Evolutionary conservation across 176 grass and related monocot species (phyloP).

Genomic region (Bonia amplexicaulis): DNA sequence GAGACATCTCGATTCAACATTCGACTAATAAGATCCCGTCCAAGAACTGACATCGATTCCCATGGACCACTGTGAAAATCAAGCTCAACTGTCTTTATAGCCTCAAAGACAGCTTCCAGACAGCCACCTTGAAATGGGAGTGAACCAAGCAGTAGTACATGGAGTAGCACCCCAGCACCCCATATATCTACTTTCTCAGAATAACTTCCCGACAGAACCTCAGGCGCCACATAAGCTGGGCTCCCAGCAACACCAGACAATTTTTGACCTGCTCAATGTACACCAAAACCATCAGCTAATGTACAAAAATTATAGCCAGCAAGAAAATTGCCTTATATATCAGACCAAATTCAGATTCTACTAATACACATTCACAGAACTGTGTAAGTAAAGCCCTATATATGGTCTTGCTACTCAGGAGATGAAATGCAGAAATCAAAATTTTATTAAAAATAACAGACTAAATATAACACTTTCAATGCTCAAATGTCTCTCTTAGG

Average conservation of each 20-base stretch:
- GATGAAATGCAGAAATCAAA: neutral
- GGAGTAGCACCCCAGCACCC: slow-evolving; percentile 80
- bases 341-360: neutral
- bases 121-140: slow-evolving; percentile 87
- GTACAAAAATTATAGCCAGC: neutral
- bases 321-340: neutral
- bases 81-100: slow-evolving; percentile 69
- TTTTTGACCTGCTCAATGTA: slow-evolving; percentile 66
- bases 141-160: slow-evolving; percentile 68
- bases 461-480: neutral
- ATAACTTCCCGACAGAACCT: slow-evolving; percentile 80
- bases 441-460: neutral
- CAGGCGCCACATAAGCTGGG: slow-evolving; percentile 92
- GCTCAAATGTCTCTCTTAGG: neutral
- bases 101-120: slow-evolving; percentile 71
- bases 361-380: neutral
- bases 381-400: neutral
- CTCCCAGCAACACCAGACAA: slow-evolving; percentile 83
- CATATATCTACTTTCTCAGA: slow-evolving; percentile 94
- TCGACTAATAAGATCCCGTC: slow-evolving; percentile 61
- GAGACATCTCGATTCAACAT: slow-evolving; percentile 83
- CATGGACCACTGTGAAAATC: slow-evolving; percentile 64
- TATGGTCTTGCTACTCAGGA: neutral
- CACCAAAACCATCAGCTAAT: slow-evolving; percentile 14
- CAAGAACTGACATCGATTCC: slow-evolving; percentile 65